phyloP scores from a whole-genome alignment of 2,329 filamentous ascomycete genomes.

The Calonectria ilicicola region DNA sequence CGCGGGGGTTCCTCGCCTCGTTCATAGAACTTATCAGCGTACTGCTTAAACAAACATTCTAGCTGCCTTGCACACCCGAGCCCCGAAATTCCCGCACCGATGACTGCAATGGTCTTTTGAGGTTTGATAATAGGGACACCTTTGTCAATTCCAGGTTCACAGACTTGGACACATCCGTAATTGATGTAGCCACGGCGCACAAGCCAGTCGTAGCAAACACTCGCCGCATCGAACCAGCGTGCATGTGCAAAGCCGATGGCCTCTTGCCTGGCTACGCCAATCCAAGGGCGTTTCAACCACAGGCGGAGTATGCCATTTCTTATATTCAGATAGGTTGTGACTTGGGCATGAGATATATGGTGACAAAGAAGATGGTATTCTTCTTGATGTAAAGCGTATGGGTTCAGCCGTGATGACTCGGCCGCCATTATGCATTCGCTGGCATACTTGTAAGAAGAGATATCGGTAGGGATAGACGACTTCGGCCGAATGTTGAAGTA shows the following conservation, averaged over 20 bases:
- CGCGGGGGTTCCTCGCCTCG: constrained; percentile 76
- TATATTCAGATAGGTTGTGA: constrained; percentile 96
- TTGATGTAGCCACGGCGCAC: constrained; percentile 94
- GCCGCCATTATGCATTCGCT: constrained; percentile 91
- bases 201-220: constrained; percentile 92
- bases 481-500: constrained; percentile 75
- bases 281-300: constrained; percentile 88
- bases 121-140: constrained; percentile 53
- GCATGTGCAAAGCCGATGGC: constrained; percentile 90
- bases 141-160: constrained; percentile 55
- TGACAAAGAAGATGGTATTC: constrained; percentile 86
- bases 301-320: constrained; percentile 92
- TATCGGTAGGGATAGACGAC: constrained; percentile 83
- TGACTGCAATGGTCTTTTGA: constrained; percentile 82
- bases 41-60: constrained; percentile 86
- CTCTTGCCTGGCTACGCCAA: constrained; percentile 84
- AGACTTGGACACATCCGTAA: constrained; percentile 86
- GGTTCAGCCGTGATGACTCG: constrained; percentile 88
- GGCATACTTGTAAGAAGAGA: constrained; percentile 84
- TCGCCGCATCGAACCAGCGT: constrained; percentile 90
- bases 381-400: constrained; percentile 86
- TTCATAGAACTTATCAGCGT: constrained; percentile 74
- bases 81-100: constrained; percentile 95
- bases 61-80: constrained; percentile 92
- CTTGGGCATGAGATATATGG: constrained; percentile 87